Evolutionary conservation across 495 filamentous ascomycete genomes (phyloP).

Genomic region (Pyronema domesticum): DNA sequence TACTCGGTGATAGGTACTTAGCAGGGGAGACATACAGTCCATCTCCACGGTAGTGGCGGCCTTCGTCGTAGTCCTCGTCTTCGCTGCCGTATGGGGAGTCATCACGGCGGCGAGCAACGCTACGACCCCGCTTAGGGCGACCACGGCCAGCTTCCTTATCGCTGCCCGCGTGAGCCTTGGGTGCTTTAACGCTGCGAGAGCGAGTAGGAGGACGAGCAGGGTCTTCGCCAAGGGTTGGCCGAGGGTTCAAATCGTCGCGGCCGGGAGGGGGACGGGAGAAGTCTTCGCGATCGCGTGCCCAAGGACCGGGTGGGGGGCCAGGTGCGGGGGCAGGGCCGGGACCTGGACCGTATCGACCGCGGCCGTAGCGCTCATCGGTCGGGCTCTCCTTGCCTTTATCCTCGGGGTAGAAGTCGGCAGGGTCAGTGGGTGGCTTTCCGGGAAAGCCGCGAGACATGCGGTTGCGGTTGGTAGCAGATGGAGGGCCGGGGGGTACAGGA

Average conservation of each 20-base stretch:
- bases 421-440: neutral
- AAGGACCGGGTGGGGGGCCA: neutral
- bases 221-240: slow-evolving; percentile 19
- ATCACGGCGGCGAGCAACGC: neutral
- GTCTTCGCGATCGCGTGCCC: neutral
- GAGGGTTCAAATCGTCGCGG: slow-evolving; percentile 16
- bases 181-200: neutral
- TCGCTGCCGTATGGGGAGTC: neutral
- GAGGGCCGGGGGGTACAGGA: neutral
- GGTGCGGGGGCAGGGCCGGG: neutral
- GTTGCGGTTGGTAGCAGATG: neutral
- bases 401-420: slow-evolving; percentile 3
- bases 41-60: neutral
- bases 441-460: neutral
- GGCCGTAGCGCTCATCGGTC: neutral
- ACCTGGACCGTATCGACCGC: neutral
- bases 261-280: neutral
- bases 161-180: neutral
- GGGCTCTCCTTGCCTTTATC: neutral
- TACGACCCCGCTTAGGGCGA: slow-evolving; percentile 1
- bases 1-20: neutral
- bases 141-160: neutral
- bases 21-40: slow-evolving; percentile 1
- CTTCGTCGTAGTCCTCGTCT: slow-evolving; percentile 2
- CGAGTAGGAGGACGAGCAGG: neutral